phyloP scores from a whole-genome alignment of 2,329 filamentous ascomycete genomes.

The Camillea tinctor region DNA sequence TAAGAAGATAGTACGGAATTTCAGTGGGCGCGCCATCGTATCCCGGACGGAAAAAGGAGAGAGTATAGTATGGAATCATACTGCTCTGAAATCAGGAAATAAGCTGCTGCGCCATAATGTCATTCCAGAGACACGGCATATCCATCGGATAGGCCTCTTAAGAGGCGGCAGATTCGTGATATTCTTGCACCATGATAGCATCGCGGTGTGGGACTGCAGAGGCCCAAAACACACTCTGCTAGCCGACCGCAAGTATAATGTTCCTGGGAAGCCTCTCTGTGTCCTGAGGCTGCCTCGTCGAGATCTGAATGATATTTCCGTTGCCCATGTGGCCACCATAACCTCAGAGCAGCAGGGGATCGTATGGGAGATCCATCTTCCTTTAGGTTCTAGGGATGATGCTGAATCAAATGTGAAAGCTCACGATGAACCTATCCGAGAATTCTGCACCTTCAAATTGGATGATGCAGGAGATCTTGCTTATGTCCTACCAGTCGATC shows the following conservation, averaged over 20 bases:
- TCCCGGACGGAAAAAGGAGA: constrained; percentile 79
- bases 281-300: constrained; percentile 69
- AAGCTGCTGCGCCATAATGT: constrained; percentile 65
- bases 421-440: constrained; percentile 45
- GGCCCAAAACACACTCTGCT: constrained; percentile 57
- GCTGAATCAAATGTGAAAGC: constrained; percentile 31
- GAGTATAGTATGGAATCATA: constrained; percentile 79
- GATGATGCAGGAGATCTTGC: constrained; percentile 57
- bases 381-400: constrained; percentile 40
- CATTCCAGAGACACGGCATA: constrained; percentile 66
- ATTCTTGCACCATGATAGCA: constrained; percentile 69
- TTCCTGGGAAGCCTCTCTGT: constrained; percentile 73
- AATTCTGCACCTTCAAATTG: constrained; percentile 72
- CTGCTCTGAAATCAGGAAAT: constrained; percentile 47
- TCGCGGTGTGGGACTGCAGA: constrained; percentile 80
- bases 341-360: constrained; percentile 75
- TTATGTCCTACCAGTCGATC: constrained; percentile 79
- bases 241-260: constrained; percentile 54
- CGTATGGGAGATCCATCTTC: constrained; percentile 75
- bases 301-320: constrained; percentile 54
- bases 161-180: constrained; percentile 76
- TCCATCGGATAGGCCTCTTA: constrained; percentile 77
- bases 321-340: constrained; percentile 76
- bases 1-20: constrained; percentile 83
- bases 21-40: constrained; percentile 74